phyloP scores from a whole-genome alignment of 2,329 filamentous ascomycete species.

The Claviceps quebecensis region DNA sequence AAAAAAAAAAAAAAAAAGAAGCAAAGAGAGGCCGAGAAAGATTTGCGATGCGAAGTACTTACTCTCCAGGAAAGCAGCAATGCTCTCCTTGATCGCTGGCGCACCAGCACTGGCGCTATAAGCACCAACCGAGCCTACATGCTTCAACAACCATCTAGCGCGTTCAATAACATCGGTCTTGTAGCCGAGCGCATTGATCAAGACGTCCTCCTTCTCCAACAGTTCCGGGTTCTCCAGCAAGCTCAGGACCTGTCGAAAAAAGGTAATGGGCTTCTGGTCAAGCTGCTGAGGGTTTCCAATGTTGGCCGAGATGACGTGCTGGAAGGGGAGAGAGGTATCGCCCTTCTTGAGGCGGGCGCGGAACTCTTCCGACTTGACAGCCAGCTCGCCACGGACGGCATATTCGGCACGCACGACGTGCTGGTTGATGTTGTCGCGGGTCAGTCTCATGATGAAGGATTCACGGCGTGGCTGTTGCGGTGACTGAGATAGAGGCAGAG shows the following conservation, averaged over 20 bases:
- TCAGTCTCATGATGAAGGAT: constrained; percentile 38
- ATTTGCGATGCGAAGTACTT: constrained; percentile 18
- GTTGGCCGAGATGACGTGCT: constrained; percentile 88
- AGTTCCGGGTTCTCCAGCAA: constrained; percentile 80
- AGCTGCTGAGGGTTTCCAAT: constrained; percentile 98
- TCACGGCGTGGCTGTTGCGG: constrained; percentile 10
- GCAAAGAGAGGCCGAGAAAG: not conserved
- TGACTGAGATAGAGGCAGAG: constrained; percentile 8
- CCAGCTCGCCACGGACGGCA: constrained; percentile 90
- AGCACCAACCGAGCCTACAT: constrained; percentile 83
- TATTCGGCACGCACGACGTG: constrained; percentile 81
- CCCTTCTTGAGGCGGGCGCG: constrained; percentile 56
- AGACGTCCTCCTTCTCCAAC: constrained; percentile 68
- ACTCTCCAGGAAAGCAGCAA: constrained; percentile 88
- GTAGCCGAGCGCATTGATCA: constrained; percentile 67
- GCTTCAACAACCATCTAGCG: constrained; percentile 64
- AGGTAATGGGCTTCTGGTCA: constrained; percentile 97
- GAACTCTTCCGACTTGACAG: constrained; percentile 85
- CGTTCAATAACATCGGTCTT: constrained; percentile 78
- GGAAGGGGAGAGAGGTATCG: constrained; percentile 56
- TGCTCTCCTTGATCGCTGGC: constrained; percentile 71
- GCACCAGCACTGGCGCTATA: constrained; percentile 92
- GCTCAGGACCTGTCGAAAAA: constrained; percentile 94
- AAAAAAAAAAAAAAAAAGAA: not conserved
- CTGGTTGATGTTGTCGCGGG: constrained; percentile 80